phyloP scores from a whole-genome alignment of 1,284 basidiomycete species.

The Boletus hoseneyae region DNA sequence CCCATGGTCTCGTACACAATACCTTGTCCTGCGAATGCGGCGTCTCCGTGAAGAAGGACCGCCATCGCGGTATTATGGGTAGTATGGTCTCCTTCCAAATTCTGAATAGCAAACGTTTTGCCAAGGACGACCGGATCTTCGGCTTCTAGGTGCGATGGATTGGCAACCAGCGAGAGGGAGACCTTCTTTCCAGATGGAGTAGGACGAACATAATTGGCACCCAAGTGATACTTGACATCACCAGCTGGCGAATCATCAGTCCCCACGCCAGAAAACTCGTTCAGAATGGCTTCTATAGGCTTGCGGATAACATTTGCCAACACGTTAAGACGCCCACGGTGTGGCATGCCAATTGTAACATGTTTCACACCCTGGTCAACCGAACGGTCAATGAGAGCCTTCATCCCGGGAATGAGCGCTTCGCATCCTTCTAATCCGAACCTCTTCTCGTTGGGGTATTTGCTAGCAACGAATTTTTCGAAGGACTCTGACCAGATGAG shows the following conservation, averaged over 20 bases:
- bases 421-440: slow-evolving; percentile 99
- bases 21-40: slow-evolving; percentile 98
- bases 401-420: slow-evolving; percentile 98
- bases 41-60: slow-evolving; percentile 96
- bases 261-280: slow-evolving; percentile 87
- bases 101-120: slow-evolving; percentile 95
- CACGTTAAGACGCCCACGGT: slow-evolving; percentile 97
- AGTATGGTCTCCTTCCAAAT: slow-evolving; percentile 86
- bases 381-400: slow-evolving; percentile 96
- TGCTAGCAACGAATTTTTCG: slow-evolving; percentile 97
- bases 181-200: slow-evolving; percentile 99
- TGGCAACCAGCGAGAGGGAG: slow-evolving; percentile 94
- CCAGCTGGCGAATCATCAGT: slow-evolving; percentile 82
- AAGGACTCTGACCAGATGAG: slow-evolving; percentile 99
- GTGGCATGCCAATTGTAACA: slow-evolving; percentile 99
- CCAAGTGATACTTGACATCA: slow-evolving; percentile 99
- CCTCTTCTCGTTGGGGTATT: slow-evolving; percentile 99
- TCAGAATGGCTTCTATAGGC: slow-evolving; percentile 96
- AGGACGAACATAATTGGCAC: slow-evolving; percentile 98
- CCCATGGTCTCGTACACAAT: slow-evolving; percentile 99
- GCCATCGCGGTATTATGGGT: slow-evolving; percentile 85
- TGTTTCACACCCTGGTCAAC: slow-evolving; percentile 96
- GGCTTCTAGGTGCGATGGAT: slow-evolving; percentile 97
- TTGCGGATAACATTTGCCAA: slow-evolving; percentile 98
- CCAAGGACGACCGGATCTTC: slow-evolving; percentile 98